A percentile compares a stretch with the other conserved stretches of the same genome.
Conservation (phyloP, 495 filamentous ascomycete species). For the Podospora australis region DNA sequence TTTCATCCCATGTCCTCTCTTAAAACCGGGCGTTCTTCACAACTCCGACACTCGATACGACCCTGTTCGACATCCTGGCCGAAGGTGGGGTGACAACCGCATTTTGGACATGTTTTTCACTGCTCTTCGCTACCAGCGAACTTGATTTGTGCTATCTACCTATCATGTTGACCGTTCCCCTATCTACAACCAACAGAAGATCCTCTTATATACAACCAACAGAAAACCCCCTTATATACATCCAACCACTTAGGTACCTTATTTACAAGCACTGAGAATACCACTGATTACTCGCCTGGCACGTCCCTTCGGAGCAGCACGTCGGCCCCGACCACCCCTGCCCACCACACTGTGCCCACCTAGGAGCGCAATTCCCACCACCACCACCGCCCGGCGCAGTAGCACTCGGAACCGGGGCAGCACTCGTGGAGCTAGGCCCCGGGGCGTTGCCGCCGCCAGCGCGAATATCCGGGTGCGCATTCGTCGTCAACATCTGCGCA, state of each 20-base stretch:
- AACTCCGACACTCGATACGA: no score
- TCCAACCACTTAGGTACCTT: not conserved
- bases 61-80: no score
- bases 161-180: no score
- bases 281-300: not conserved
- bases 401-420: not conserved
- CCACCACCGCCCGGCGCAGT: not conserved
- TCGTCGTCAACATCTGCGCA: slow-evolving; percentile 55
- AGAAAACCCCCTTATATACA: no score
- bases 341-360: slow-evolving; percentile 1
- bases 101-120: no score
- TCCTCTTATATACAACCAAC: no score
- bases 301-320: not conserved
- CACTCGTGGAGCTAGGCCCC: not conserved
- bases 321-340: not conserved
- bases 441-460: not conserved
- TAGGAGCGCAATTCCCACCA: not conserved
- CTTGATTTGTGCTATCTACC: no score
- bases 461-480: slow-evolving; percentile 33
- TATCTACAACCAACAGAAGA: no score
- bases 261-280: slow-evolving; percentile 3
- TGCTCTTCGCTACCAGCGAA: no score
- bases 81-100: no score
- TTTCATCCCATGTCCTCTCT: no score
- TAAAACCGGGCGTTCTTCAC: no score